Percentiles rank a stretch among this genome's conserved stretches.
Conservation (phyloP, 1,284 basidiomycete species). For the Sanghuangporus baumii region DNA sequence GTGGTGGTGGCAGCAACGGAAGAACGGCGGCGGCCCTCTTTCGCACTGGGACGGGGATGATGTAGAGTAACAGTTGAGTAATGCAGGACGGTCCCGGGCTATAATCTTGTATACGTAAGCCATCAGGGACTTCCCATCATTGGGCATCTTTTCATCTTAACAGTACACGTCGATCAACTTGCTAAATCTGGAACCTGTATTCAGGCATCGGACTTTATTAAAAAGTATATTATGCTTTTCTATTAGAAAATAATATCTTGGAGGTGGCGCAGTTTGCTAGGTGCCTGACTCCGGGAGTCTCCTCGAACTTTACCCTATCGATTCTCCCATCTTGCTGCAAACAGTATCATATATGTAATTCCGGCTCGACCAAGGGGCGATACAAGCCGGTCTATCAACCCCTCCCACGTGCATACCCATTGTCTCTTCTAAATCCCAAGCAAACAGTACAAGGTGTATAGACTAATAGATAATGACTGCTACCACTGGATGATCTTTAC, state of each 20-base stretch:
- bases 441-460: too few species aligned
- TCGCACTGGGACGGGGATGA: background rate
- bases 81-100: background rate
- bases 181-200: background rate
- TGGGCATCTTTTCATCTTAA: background rate
- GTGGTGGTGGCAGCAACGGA: background rate
- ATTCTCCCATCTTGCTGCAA: background rate
- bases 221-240: too few species aligned
- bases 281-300: background rate
- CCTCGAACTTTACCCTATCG: background rate
- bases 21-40: background rate
- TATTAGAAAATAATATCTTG: too few species aligned
- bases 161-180: background rate
- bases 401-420: background rate
- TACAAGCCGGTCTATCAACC: background rate
- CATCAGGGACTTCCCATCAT: background rate
- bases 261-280: too few species aligned
- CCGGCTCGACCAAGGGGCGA: background rate
- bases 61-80: background rate
- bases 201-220: too few species aligned
- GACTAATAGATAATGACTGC: background rate
- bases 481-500: constrained; percentile 30
- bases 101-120: background rate
- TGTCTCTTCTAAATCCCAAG: background rate
- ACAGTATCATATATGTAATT: background rate